Evolutionary conservation across 805 yeast genomes (phyloP).

Genomic region (Saccharomycopsis sp.): DNA sequence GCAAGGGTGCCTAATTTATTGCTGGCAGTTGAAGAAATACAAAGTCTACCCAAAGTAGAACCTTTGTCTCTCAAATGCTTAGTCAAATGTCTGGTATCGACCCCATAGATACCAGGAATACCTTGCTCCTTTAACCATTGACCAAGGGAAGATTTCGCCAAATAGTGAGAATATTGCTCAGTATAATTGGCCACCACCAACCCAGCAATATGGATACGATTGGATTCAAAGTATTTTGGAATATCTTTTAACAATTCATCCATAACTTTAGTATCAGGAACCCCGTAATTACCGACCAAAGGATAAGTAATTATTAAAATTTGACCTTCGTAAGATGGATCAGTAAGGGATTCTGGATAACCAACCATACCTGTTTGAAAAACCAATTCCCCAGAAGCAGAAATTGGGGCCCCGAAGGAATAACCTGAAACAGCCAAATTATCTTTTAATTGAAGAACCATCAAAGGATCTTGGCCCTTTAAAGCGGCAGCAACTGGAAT

Average conservation of each 20-base stretch:
- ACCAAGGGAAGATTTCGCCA: conserved; percentile 89
- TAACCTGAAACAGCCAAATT: conserved; percentile 87
- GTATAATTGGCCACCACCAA: conserved; percentile 95
- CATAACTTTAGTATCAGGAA: conserved; percentile 75
- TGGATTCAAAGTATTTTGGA: conserved; percentile 92
- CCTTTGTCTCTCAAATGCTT: conserved; percentile 90
- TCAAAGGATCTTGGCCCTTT: conserved; percentile 74
- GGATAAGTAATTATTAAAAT: conserved; percentile 95
- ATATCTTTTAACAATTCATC: conserved; percentile 69
- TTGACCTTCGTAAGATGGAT: conserved; percentile 97
- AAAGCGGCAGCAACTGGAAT: conserved; percentile 60
- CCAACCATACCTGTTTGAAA: conserved; percentile 99
- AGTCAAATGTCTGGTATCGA: conserved; percentile 93
- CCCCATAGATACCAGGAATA: conserved; percentile 95
- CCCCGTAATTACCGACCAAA: conserved; percentile 97
- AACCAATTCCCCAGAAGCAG: conserved; percentile 95
- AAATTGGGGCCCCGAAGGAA: conserved; percentile 88
- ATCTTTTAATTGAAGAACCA: conserved; percentile 83
- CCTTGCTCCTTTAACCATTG: conserved; percentile 88
- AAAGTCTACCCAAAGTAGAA: conserved; percentile 85
- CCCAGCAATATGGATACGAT: conserved; percentile 92
- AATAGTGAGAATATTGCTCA: conserved; percentile 88
- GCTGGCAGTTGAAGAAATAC: conserved; percentile 32
- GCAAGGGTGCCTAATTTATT: conserved; percentile 29
- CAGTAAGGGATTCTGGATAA: conserved; percentile 95